phyloP scores from a whole-genome alignment of 192 early-diverging fungal species.

The Backusella morwellensis region DNA sequence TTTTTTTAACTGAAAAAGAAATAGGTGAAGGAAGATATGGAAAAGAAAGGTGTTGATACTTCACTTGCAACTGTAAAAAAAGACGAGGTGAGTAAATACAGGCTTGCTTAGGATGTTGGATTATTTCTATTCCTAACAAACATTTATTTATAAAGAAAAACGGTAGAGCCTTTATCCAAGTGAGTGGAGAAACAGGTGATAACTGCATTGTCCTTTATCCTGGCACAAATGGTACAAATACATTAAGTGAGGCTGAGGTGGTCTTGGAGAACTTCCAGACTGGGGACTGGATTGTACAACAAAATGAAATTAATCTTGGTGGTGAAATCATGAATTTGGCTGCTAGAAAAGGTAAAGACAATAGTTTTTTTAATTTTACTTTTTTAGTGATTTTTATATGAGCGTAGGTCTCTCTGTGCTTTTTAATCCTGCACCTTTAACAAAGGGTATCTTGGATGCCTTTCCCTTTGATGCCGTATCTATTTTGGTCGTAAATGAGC shows the following conservation, averaged over 20 bases:
- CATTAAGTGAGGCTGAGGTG: slow-evolving; percentile 42
- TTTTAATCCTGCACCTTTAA: slow-evolving; percentile 87
- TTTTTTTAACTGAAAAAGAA: not conserved
- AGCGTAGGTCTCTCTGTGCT: slow-evolving; percentile 61
- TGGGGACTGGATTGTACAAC: slow-evolving; percentile 80
- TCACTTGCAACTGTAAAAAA: slow-evolving; percentile 50
- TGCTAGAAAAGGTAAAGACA: slow-evolving; percentile 43
- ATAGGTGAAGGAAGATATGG: slow-evolving; percentile 59
- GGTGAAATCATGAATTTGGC: slow-evolving; percentile 61
- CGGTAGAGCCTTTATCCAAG: slow-evolving; percentile 87
- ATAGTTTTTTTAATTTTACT: not conserved
- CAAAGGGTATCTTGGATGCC: slow-evolving; percentile 34
- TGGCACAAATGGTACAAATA: slow-evolving; percentile 70
- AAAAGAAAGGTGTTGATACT: slow-evolving; percentile 63
- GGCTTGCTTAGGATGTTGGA: not conserved
- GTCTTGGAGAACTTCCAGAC: slow-evolving; percentile 51
- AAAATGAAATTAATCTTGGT: slow-evolving; percentile 82
- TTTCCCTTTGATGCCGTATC: slow-evolving; percentile 63
- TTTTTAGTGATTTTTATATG: not conserved
- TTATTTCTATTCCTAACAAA: not conserved
- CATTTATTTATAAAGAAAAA: slow-evolving; percentile 45
- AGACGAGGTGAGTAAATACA: slow-evolving; percentile 37
- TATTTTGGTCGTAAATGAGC: slow-evolving; percentile 80
- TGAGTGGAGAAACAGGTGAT: slow-evolving; percentile 65
- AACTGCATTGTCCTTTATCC: slow-evolving; percentile 87